These are phyloP conservation scores for Albugo candida DNA, from an alignment of 352 stramenopile species.

Conservation along the genomic window DNA sequence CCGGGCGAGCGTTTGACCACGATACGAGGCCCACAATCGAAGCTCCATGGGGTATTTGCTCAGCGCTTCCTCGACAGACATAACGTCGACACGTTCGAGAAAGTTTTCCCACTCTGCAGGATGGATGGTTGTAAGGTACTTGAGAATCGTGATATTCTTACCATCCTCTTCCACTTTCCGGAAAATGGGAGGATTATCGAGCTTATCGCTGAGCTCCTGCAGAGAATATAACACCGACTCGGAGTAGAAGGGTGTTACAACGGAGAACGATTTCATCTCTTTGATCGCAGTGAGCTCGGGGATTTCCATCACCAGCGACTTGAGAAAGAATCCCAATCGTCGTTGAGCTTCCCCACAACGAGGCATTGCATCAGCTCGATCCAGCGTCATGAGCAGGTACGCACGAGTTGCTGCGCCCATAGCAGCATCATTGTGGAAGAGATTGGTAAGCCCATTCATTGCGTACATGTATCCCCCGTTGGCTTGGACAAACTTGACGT, in stretches of 20 bases:
- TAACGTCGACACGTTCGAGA: constrained; percentile 60
- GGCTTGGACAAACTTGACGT: constrained; percentile 54
- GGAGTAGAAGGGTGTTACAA: constrained; percentile 71
- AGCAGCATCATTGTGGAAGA: constrained; percentile 48
- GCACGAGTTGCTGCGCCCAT: constrained; percentile 54
- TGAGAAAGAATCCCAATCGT: constrained; percentile 73
- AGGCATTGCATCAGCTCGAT: constrained; percentile 47
- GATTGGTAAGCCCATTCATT: constrained; percentile 39
- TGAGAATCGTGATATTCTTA: constrained; percentile 71
- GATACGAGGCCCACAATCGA: constrained; percentile 62
- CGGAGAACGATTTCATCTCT: constrained; percentile 70
- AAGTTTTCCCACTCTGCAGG: constrained; percentile 77
- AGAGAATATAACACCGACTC: constrained; percentile 66
- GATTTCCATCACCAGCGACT: constrained; percentile 74
- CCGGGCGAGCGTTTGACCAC: constrained; percentile 53
- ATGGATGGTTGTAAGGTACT: constrained; percentile 73
- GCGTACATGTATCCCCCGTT: constrained; percentile 47
- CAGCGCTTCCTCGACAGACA: constrained; percentile 43
- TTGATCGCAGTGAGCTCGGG: constrained; percentile 59
- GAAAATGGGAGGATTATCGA: constrained; percentile 75
- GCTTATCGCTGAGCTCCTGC: constrained; percentile 55
- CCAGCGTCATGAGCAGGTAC: constrained; percentile 39
- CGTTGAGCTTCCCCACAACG: constrained; percentile 31
- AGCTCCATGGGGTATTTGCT: constrained; percentile 53
- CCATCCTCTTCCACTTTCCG: constrained; percentile 63